phyloP scores from a whole-genome alignment of 306 rosid genomes.

The Gillenia trifoliata region DNA sequence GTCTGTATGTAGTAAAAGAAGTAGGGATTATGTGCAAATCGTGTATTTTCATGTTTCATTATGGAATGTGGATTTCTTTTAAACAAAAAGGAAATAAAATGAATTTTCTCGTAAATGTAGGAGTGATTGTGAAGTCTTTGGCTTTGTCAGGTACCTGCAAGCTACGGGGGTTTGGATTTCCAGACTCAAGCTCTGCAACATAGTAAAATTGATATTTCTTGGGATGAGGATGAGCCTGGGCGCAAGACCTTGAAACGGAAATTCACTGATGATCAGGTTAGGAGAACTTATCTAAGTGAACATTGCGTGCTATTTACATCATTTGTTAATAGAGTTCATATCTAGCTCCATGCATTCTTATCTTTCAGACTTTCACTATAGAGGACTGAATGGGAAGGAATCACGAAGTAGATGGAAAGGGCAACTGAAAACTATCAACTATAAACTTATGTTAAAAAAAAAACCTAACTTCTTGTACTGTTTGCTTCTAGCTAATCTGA shows the following conservation, averaged over 20 bases:
- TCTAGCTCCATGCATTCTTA: background rate
- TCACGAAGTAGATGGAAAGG: background rate
- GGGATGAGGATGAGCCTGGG: constrained; percentile 94
- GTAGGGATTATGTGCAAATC: background rate
- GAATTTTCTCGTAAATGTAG: background rate
- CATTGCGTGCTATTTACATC: background rate
- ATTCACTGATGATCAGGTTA: constrained; percentile 69
- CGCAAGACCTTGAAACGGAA: constrained; percentile 69
- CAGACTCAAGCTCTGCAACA: constrained; percentile 80
- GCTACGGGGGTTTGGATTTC: constrained; percentile 60
- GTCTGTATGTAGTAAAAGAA: background rate
- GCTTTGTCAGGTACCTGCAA: constrained; percentile 60
- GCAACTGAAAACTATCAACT: background rate
- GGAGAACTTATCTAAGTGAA: constrained; percentile 12
- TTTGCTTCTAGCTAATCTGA: constrained; percentile 13
- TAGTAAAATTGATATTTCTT: constrained; percentile 61
- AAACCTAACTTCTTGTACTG: background rate
- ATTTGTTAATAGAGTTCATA: background rate
- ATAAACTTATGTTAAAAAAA: background rate
- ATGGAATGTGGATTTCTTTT: background rate
- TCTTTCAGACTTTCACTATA: background rate
- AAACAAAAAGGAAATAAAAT: background rate
- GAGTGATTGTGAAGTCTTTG: constrained; percentile 12
- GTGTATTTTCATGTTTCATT: background rate
- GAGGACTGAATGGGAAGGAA: background rate